A percentile compares a stretch with the other conserved stretches of the same genome.
Evolutionary conservation across 768 basidiomycete species (phyloP).

Genomic region (Rickenella mellea): DNA sequence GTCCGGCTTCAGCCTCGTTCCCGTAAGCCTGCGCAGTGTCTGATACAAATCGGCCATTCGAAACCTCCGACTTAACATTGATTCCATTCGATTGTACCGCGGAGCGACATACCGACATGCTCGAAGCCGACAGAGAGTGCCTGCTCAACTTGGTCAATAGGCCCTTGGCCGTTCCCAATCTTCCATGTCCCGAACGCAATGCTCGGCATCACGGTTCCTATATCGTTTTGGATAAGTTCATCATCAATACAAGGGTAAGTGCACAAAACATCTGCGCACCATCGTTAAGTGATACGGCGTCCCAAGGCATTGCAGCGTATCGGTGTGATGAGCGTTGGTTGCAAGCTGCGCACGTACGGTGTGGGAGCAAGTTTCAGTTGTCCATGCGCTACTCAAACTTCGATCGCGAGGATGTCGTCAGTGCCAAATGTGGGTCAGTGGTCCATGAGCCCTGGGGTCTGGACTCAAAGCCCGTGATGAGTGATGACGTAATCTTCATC

Average conservation of each 20-base stretch:
- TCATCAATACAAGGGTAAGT: not conserved
- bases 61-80: too few relatives aligned
- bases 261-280: conserved; percentile 23
- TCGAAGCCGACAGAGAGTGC: conserved; percentile 52
- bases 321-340: too few relatives aligned
- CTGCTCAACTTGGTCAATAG: conserved; percentile 48
- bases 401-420: too few relatives aligned
- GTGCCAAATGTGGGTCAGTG: too few relatives aligned
- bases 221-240: not conserved
- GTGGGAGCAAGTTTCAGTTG: too few relatives aligned
- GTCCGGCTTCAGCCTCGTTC: conserved; percentile 50
- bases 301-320: conserved; percentile 44
- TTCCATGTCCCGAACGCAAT: conserved; percentile 62
- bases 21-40: conserved; percentile 53
- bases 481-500: too few relatives aligned
- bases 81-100: not conserved
- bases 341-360: too few relatives aligned
- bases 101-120: conserved; percentile 41
- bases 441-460: too few relatives aligned
- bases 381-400: too few relatives aligned
- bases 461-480: too few relatives aligned
- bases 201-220: conserved; percentile 36
- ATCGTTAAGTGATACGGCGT: conserved; percentile 45
- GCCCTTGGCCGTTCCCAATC: conserved; percentile 44
- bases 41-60: conserved; percentile 10